Evolutionary conservation across 1,284 basidiomycete genomes (phyloP).

Genomic region (Pyrrhoderma noxium): DNA sequence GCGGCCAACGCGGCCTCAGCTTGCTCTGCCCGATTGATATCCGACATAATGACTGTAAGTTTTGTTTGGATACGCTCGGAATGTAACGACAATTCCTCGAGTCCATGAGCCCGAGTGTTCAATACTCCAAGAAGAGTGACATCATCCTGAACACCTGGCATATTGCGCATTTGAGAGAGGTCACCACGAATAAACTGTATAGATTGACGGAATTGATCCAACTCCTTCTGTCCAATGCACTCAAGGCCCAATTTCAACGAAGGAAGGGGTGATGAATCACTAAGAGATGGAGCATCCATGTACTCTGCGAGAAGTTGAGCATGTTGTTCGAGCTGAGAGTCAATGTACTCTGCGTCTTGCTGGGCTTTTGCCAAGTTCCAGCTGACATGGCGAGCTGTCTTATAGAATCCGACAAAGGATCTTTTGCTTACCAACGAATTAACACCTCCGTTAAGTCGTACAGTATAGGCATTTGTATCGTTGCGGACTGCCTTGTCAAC

Average conservation of each 20-base stretch:
- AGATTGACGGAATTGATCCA: not conserved
- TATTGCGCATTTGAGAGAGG: constrained; percentile 10
- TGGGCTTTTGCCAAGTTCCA: not conserved
- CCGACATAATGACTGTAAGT: not conserved
- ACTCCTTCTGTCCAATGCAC: not conserved
- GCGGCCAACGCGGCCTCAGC: constrained; percentile 28
- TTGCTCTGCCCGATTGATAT: constrained; percentile 11
- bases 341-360: not conserved
- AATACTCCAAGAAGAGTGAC: not conserved
- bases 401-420: constrained; percentile 9
- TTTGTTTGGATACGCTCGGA: constrained; percentile 2
- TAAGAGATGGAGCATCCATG: not conserved
- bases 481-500: constrained; percentile 63
- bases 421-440: constrained; percentile 30
- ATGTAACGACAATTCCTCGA: constrained; percentile 12
- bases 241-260: constrained; percentile 5
- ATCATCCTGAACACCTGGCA: constrained; percentile 16
- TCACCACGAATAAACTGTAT: constrained; percentile 2
- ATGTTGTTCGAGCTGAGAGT: constrained; percentile 7
- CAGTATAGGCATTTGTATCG: constrained; percentile 61
- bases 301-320: constrained; percentile 4
- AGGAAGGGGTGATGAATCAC: not conserved
- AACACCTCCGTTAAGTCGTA: constrained; percentile 53
- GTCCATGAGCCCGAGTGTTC: not conserved
- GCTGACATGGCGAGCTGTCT: constrained; percentile 8